Evolutionary conservation across 768 basidiomycete species (phyloP), one percentile per base, ranked within the genome.

Genomic region (Harrya chromipes): DNA sequence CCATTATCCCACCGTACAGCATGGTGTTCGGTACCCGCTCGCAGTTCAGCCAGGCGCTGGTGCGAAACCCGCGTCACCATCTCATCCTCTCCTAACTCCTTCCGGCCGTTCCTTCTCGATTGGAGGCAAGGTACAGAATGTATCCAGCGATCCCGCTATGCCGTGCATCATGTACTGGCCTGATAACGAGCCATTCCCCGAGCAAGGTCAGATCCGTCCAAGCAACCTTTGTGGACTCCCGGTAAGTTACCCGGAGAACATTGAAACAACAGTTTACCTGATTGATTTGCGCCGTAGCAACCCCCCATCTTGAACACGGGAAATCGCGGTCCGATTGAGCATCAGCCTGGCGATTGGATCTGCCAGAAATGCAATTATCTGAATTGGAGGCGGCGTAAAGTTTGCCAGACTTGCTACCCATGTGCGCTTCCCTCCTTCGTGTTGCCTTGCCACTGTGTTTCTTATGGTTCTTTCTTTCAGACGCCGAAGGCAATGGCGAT

Each of bases 161-260:
- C 86, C 90, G 4, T 90, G 90, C 58, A 76, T 90, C 71, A 84
- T 92, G 82, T 92, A 85, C 59, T 93, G 90, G 90, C 90, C 90
- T 5, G 90, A 91, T 66, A 93, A 93, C 58, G 90, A 93, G 62
- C 78, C 87, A 4, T 73, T 89, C 53, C 90, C 90, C 1, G 85
- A 87, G 56, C 83, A 81, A 63, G 82, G 86, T 12, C 90, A 92
- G 70, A 87, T 85, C 50, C 74, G 87, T 4, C 87, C 85, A 0
- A 75, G 71, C 52, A 74, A 62, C 19, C 68, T 84, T 16, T 68
- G 72, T 44, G 82, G 82, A 16, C 57, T 82, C 31, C 73, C 80
- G 43, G 86, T 85, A 61, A 53, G 78, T 59, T 20, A 26, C 16
- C n/a, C 6, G 9, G 8, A 35, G 12, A 23, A 43, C 10, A 31